phyloP scores from a whole-genome alignment of 306 rosid species.

The Bauhinia variegata region DNA sequence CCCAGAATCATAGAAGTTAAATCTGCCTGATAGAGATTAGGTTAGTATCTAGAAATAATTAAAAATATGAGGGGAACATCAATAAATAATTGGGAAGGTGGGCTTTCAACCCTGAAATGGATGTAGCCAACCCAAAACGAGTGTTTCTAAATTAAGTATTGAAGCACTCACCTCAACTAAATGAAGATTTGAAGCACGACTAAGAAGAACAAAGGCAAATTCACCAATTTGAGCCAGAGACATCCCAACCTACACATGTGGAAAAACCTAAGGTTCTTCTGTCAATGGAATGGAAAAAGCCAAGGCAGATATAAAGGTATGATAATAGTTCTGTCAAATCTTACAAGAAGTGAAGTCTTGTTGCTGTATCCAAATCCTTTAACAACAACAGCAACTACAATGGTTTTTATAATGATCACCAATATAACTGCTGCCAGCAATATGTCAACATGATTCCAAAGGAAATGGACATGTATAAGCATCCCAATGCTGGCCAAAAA shows the following conservation, averaged over 20 bases:
- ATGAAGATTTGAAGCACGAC: constrained; percentile 98
- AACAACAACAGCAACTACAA: constrained; percentile 74
- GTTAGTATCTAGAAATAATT: background rate
- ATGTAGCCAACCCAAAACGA: constrained; percentile 9
- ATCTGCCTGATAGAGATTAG: constrained; percentile 27
- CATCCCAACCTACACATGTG: constrained; percentile 91
- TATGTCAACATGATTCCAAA: constrained; percentile 96
- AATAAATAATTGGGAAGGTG: constrained; percentile 2
- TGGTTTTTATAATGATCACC: constrained; percentile 84
- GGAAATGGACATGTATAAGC: constrained; percentile 96
- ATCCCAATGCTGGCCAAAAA: constrained; percentile 99
- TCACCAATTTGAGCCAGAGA: constrained; percentile 98
- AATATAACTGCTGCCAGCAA: constrained; percentile 91
- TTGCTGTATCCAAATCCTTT: constrained; percentile 94
- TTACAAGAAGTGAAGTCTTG: constrained; percentile 91
- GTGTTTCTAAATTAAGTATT: constrained; percentile 7
- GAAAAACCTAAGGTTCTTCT: constrained; percentile 60
- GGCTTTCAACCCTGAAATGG: background rate
- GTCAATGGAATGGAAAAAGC: constrained; percentile 49
- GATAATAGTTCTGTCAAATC: constrained; percentile 41
- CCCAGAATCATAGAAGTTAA: too few species aligned
- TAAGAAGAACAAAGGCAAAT: constrained; percentile 93
- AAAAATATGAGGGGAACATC: background rate
- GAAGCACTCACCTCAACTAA: constrained; percentile 78
- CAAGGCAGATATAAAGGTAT: constrained; percentile 34